These are phyloP conservation scores for Xylaria sp. DNA, from an alignment of 2,329 filamentous ascomycete species.

Conservation along the genomic window DNA sequence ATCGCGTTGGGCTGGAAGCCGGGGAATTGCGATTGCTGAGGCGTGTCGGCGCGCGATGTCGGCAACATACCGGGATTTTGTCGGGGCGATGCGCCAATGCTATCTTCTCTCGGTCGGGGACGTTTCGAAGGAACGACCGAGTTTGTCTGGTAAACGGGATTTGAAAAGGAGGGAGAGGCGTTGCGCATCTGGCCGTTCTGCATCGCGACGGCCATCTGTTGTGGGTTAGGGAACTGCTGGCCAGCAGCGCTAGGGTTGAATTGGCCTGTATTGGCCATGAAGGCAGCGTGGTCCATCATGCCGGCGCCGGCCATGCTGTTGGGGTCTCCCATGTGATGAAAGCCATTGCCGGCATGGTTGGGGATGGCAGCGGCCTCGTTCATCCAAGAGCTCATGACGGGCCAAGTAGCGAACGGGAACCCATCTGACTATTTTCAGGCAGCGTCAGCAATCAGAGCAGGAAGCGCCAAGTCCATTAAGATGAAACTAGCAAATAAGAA, in stretches of 20 bases:
- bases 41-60: slow-evolving; percentile 89
- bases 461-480: slow-evolving; percentile 50
- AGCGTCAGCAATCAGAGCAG: slow-evolving; percentile 50
- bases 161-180: slow-evolving; percentile 78
- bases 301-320: slow-evolving; percentile 54
- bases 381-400: slow-evolving; percentile 75
- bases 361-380: slow-evolving; percentile 68
- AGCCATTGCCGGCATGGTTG: slow-evolving; percentile 74
- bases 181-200: slow-evolving; percentile 86
- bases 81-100: slow-evolving; percentile 79
- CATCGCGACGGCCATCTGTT: slow-evolving; percentile 65
- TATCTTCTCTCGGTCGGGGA: slow-evolving; percentile 80
- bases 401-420: slow-evolving; percentile 52
- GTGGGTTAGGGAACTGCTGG: slow-evolving; percentile 60
- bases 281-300: slow-evolving; percentile 71
- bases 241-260: slow-evolving; percentile 61
- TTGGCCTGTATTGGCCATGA: slow-evolving; percentile 64
- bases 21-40: slow-evolving; percentile 76
- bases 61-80: slow-evolving; percentile 76
- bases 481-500: slow-evolving; percentile 44
- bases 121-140: slow-evolving; percentile 90
- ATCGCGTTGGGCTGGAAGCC: slow-evolving; percentile 72
- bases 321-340: slow-evolving; percentile 68
- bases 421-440: slow-evolving; percentile 53
- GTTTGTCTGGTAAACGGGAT: slow-evolving; percentile 82